These are phyloP conservation scores for Mortierella sp. DNA, from an alignment of 371 early-diverging fungal genomes.

Conservation along the genomic window DNA sequence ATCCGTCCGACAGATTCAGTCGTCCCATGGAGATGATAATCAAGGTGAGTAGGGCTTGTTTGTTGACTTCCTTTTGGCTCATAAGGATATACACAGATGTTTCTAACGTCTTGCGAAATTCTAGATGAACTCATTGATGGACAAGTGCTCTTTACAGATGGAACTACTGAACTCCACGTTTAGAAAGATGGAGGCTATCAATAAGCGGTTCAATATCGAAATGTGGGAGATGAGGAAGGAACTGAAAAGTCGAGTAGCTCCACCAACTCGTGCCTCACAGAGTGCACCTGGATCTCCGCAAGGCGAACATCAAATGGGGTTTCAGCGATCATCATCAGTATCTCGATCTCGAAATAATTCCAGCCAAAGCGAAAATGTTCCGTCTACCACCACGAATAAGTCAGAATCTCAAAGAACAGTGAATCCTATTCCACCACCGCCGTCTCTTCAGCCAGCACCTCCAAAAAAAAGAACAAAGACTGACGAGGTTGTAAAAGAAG, in stretches of 20 bases:
- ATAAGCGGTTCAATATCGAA: constrained; percentile 8
- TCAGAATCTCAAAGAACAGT: neutral
- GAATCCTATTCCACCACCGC: constrained; percentile 9
- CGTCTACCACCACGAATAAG: neutral
- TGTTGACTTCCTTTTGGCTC: neutral
- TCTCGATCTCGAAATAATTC: constrained; percentile 12
- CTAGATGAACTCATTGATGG: constrained; percentile 9
- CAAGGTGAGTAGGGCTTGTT: constrained; percentile 13
- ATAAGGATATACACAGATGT: neutral
- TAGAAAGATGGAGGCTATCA: constrained; percentile 12
- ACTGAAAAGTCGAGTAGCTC: neutral
- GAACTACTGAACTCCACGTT: constrained; percentile 5
- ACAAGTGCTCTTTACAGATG: constrained; percentile 2
- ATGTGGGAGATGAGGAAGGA: constrained; percentile 16
- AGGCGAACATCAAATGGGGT: neutral
- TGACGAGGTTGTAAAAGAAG: neutral
- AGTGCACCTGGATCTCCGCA: neutral
- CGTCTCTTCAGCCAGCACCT: constrained; percentile 13
- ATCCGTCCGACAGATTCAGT: constrained; percentile 8
- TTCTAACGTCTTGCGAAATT: neutral
- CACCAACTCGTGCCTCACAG: neutral
- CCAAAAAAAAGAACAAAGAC: neutral
- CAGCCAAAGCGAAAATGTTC: neutral
- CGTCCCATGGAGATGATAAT: constrained; percentile 17
- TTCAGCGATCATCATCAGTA: neutral